Evolutionary conservation across 139 green algal genomes (phyloP).

Genomic region (Asterochloris sp.): DNA sequence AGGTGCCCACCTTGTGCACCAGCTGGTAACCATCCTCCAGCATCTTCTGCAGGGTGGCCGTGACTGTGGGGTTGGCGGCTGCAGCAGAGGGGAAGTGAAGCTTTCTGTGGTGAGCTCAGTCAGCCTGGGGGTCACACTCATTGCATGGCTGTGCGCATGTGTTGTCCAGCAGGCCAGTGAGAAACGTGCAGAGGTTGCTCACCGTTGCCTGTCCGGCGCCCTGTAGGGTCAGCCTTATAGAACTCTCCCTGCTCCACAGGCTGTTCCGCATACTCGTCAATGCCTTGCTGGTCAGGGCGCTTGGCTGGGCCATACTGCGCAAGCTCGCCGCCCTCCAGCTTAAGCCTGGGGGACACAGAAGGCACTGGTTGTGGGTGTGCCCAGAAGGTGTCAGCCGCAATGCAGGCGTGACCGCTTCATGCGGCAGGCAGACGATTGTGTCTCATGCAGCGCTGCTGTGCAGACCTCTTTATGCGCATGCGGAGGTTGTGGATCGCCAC

Average conservation of each 20-base stretch:
- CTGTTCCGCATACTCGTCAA: conserved; percentile 69
- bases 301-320: conserved; percentile 74
- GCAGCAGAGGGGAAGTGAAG: conserved; percentile 12
- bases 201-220: conserved; percentile 69
- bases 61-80: conserved; percentile 53
- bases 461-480: conserved; percentile 44
- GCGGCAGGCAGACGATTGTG: not conserved
- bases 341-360: conserved; percentile 32
- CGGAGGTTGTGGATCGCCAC: conserved; percentile 69
- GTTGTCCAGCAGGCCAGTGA: too few relatives aligned
- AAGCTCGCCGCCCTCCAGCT: conserved; percentile 74
- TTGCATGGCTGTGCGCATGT: too few relatives aligned
- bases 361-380: not conserved
- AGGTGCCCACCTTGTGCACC: conserved; percentile 40
- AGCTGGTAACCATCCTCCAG: conserved; percentile 49
- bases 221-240: conserved; percentile 75
- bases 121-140: too few relatives aligned
- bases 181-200: conserved; percentile 2
- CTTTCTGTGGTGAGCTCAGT: too few relatives aligned
- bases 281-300: conserved; percentile 65
- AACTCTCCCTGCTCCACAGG: conserved; percentile 38
- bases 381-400: not conserved
- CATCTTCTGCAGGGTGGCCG: conserved; percentile 56
- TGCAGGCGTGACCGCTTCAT: not conserved
- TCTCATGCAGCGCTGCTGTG: not conserved